Conservation (phyloP, 2,329 filamentous ascomycete species). For the Monilinia fructigena region DNA sequence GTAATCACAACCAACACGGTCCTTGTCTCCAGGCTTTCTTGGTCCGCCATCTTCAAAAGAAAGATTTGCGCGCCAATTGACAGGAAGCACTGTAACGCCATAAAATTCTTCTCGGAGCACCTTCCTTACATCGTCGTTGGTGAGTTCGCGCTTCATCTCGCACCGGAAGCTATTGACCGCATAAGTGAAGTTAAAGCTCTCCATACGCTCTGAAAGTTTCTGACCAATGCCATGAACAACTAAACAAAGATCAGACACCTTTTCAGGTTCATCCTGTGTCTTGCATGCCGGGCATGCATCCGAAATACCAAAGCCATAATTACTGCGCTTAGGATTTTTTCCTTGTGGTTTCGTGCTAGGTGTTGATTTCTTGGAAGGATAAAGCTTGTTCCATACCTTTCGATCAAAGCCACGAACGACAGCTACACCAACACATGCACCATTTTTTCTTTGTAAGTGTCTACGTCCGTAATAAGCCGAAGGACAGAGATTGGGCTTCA, state of each 20-base stretch:
- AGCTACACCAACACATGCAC: constrained; percentile 75
- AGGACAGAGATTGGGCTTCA: constrained; percentile 81
- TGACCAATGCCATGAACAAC: constrained; percentile 96
- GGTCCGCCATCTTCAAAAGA: constrained; percentile 79
- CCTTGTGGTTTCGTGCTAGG: constrained; percentile 39
- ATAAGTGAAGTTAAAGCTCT: constrained; percentile 96
- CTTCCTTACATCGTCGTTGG: constrained; percentile 69
- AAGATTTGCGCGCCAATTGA: constrained; percentile 90
- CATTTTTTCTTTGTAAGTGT: constrained; percentile 71
- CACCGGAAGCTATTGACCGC: constrained; percentile 88
- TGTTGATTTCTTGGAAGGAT: constrained; percentile 45
- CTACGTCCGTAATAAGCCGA: constrained; percentile 81
- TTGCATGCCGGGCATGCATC: constrained; percentile 57
- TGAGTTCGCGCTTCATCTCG: constrained; percentile 80
- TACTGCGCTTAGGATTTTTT: constrained; percentile 28
- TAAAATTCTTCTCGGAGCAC: constrained; percentile 76
- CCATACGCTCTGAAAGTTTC: constrained; percentile 89
- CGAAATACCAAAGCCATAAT: constrained; percentile 26
- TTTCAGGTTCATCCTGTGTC: constrained; percentile 61
- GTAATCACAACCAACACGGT: constrained; percentile 60
- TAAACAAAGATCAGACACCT: constrained; percentile 82
- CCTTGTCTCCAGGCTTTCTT: constrained; percentile 54
- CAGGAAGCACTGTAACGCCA: constrained; percentile 87
- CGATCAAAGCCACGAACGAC: constrained; percentile 89
- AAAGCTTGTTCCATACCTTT: constrained; percentile 69